Percentiles rank a stretch among this genome's conserved stretches.
These are phyloP conservation scores for Fusarium sambucinum DNA, from an alignment of 2,329 filamentous ascomycete genomes.

Conservation along the genomic window DNA sequence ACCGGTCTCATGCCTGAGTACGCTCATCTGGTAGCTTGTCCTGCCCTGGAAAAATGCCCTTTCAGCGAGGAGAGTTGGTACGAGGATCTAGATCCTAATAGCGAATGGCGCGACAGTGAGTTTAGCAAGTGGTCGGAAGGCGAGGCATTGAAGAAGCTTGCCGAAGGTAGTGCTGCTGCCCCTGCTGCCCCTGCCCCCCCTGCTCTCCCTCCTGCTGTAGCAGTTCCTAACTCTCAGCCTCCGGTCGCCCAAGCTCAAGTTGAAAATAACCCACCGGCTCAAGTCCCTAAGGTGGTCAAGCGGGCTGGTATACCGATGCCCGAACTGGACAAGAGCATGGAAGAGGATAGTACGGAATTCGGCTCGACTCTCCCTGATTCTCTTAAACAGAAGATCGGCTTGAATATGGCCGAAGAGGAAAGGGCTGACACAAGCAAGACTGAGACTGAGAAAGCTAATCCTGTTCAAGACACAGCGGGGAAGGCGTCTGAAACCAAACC, in stretches of 20 bases:
- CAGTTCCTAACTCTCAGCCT: conserved; percentile 2
- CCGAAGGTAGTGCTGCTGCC: conserved; percentile 37
- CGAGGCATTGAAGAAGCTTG: conserved; percentile 52
- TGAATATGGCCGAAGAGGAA: conserved; percentile 22
- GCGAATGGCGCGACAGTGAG: conserved; percentile 57
- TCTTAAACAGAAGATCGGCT: conserved; percentile 50
- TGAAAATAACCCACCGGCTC: not conserved
- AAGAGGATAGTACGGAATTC: conserved; percentile 41
- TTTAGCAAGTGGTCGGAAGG: conserved; percentile 60
- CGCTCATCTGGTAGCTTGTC: conserved; percentile 61
- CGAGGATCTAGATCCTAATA: conserved; percentile 61
- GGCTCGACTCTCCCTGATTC: conserved; percentile 51
- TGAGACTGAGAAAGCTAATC: not conserved
- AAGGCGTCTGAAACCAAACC: conserved; percentile 6
- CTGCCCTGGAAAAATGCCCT: conserved; percentile 59
- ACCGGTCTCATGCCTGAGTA: conserved; percentile 75
- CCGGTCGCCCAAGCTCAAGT: not conserved
- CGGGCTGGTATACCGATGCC: conserved; percentile 46
- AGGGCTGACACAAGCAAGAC: conserved; percentile 9
- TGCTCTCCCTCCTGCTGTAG: conserved; percentile 24
- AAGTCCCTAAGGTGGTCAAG: conserved; percentile 27
- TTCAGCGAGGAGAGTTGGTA: conserved; percentile 65
- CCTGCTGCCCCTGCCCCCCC: conserved; percentile 30
- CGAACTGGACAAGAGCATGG: conserved; percentile 36
- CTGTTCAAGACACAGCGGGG: conserved; percentile 14